A percentile compares a stretch with the other conserved stretches of the same genome.
phyloP scores from a whole-genome alignment of 345 rosid species.

The Clarkia xantiana region DNA sequence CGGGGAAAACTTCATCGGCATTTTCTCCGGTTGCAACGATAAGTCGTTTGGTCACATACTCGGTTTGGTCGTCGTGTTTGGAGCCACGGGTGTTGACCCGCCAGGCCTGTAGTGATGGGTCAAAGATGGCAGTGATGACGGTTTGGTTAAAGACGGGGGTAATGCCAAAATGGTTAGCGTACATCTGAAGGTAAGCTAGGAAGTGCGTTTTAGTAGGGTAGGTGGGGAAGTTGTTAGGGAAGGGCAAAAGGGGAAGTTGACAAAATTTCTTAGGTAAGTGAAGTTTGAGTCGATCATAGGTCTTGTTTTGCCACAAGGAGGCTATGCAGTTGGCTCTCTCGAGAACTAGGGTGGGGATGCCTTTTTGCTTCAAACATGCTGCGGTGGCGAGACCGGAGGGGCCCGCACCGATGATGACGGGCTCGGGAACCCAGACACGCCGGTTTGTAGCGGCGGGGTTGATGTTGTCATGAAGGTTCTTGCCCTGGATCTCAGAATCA shows the following conservation, averaged over 20 bases:
- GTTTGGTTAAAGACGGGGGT: conserved; percentile 3
- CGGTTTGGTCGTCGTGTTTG: background rate
- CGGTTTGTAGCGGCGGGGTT: too few species aligned
- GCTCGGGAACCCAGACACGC: background rate
- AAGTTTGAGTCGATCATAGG: conserved; percentile 13
- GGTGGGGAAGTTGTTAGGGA: background rate
- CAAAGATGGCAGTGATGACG: conserved; percentile 6
- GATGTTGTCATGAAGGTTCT: too few species aligned
- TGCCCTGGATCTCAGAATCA: too few species aligned
- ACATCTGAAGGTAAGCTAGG: conserved; percentile 11
- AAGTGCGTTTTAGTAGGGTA: conserved; percentile 6
- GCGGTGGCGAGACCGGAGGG: conserved; percentile 14
- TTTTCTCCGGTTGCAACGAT: conserved; percentile 20
- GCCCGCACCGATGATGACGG: conserved; percentile 12
- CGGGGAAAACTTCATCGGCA: conserved; percentile 9
- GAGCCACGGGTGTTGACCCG: background rate
- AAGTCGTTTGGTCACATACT: conserved; percentile 7
- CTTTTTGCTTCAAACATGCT: conserved; percentile 7
- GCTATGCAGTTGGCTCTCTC: conserved; percentile 14
- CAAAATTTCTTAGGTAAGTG: conserved; percentile 14
- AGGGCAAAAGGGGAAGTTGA: conserved; percentile 13
- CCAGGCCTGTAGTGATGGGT: conserved; percentile 6
- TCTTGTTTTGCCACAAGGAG: conserved; percentile 10
- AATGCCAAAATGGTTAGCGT: conserved; percentile 6
- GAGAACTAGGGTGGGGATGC: conserved; percentile 6